phyloP scores from a whole-genome alignment of 2,329 filamentous ascomycete species.

The Cryphonectria radicalis region DNA sequence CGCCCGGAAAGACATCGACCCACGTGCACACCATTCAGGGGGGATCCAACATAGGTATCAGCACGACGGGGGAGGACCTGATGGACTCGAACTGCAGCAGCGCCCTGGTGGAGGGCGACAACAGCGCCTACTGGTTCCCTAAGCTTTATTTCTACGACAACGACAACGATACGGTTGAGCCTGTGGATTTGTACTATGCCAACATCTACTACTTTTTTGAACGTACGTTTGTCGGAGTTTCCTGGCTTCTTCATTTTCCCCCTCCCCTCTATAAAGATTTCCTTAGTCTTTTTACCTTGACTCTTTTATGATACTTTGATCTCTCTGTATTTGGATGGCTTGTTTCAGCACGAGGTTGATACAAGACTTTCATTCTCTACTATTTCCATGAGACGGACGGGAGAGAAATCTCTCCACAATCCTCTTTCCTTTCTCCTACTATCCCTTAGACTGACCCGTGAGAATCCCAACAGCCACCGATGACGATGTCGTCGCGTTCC shows the following conservation, averaged over 20 bases:
- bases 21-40: constrained; percentile 76
- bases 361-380: not conserved
- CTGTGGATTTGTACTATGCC: constrained; percentile 72
- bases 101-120: constrained; percentile 69
- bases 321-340: too few species aligned
- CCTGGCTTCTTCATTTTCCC: not conserved
- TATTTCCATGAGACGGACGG: not conserved
- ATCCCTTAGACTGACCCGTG: not conserved
- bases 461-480: constrained; percentile 47
- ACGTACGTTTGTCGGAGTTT: constrained; percentile 19
- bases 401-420: not conserved
- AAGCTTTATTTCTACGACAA: constrained; percentile 70
- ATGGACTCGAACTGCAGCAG: constrained; percentile 70
- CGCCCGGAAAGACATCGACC: constrained; percentile 58
- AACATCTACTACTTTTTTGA: constrained; percentile 79
- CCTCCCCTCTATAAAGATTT: not conserved
- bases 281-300: too few species aligned
- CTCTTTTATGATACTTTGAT: not conserved
- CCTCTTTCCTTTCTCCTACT: not conserved
- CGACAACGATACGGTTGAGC: constrained; percentile 64
- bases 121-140: constrained; percentile 80
- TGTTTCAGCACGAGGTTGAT: not conserved
- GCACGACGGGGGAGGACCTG: constrained; percentile 64
- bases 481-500: constrained; percentile 72
- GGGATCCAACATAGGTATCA: constrained; percentile 68